Evolutionary conservation across 1,284 basidiomycete species (phyloP).

Genomic region (Ceratobasidium sp.): DNA sequence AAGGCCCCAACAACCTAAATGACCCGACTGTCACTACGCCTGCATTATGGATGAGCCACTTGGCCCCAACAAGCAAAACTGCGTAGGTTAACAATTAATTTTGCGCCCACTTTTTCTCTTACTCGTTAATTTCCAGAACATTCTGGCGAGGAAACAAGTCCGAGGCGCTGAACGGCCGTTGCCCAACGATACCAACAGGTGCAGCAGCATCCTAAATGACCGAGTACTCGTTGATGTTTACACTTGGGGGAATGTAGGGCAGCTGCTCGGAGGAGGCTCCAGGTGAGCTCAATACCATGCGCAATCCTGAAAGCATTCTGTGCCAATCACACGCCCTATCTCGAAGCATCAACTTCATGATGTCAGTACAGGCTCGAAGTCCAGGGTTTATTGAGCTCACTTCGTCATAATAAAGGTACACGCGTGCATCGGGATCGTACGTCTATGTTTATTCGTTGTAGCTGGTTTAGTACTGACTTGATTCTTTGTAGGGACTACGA

Average conservation of each 20-base stretch:
- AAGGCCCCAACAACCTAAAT: constrained; percentile 23
- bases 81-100: constrained; percentile 27
- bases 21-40: constrained; percentile 21
- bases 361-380: neutral
- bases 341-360: neutral
- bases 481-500: constrained; percentile 20
- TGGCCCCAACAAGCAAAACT: constrained; percentile 21
- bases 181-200: constrained; percentile 30
- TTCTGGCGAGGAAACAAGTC: constrained; percentile 41
- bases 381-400: too few species aligned
- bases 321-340: too few species aligned
- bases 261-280: constrained; percentile 36
- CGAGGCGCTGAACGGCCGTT: constrained; percentile 25
- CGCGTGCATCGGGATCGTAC: constrained; percentile 41
- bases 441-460: neutral
- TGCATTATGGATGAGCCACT: constrained; percentile 23
- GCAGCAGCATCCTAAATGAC: neutral
- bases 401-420: constrained; percentile 18
- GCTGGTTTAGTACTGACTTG: too few species aligned
- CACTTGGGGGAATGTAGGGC: neutral
- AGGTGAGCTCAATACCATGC: constrained; percentile 16
- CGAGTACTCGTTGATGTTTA: too few species aligned
- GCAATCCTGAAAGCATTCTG: too few species aligned
- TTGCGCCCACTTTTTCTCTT: neutral
- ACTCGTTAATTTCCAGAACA: neutral